Evolutionary conservation across 495 filamentous ascomycete species (phyloP).

Genomic region (Tuber brumale): DNA sequence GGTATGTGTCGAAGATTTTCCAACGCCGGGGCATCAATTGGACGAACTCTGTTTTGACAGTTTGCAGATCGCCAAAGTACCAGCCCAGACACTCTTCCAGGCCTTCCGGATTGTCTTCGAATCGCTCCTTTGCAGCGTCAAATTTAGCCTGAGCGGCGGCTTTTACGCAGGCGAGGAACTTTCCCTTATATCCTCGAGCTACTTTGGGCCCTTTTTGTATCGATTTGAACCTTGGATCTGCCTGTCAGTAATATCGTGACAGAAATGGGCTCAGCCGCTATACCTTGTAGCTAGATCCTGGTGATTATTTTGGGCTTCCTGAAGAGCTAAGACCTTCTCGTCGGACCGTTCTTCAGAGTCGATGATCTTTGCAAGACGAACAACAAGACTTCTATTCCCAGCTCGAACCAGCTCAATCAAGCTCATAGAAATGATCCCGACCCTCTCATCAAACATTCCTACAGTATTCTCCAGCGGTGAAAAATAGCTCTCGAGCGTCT

Average conservation of each 20-base stretch:
- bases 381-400: constrained; percentile 81
- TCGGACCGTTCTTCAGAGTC: constrained; percentile 96
- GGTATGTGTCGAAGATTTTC: constrained; percentile 89
- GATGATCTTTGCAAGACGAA: constrained; percentile 81
- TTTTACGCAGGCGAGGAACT: constrained; percentile 75
- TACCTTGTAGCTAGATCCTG: constrained; percentile 71
- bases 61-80: constrained; percentile 96
- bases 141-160: constrained; percentile 67
- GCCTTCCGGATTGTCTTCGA: constrained; percentile 71
- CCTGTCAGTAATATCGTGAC: neutral
- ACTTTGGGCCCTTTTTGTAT: constrained; percentile 87
- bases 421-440: constrained; percentile 80
- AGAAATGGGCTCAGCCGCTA: neutral
- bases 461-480: constrained; percentile 76
- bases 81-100: constrained; percentile 81
- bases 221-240: constrained; percentile 66
- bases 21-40: constrained; percentile 90
- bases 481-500: constrained; percentile 82
- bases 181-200: constrained; percentile 93
- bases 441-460: constrained; percentile 90
- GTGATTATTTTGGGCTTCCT: constrained; percentile 90
- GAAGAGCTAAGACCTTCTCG: constrained; percentile 76
- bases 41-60: constrained; percentile 83
- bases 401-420: constrained; percentile 75
- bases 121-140: constrained; percentile 62